These are phyloP conservation scores for Gymnopus androsaceus DNA, from an alignment of 1,284 basidiomycete genomes.

Conservation along the genomic window DNA sequence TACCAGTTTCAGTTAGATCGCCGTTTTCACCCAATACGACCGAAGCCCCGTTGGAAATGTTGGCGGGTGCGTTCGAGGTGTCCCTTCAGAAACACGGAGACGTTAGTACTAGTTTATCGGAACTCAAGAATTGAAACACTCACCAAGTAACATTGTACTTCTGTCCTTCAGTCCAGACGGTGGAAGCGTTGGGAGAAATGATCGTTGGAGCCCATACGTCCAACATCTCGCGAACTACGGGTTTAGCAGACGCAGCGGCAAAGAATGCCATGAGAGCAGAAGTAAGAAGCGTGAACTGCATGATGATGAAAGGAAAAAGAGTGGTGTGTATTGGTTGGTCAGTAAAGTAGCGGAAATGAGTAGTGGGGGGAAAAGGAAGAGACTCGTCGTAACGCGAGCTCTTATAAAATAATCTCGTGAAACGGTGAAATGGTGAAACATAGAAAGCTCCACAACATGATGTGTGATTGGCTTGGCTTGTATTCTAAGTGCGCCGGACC, in stretches of 20 bases:
- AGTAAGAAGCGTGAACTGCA: slow-evolving; percentile 9
- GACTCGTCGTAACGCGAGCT: too few relatives aligned
- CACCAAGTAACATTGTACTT: slow-evolving; percentile 16
- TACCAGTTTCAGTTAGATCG: neutral
- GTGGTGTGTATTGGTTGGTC: neutral
- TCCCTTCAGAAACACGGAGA: neutral
- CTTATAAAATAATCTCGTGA: too few relatives aligned
- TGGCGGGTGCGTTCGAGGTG: slow-evolving; percentile 10
- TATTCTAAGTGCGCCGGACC: too few relatives aligned
- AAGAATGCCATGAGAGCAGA: neutral
- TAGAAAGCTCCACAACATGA: slow-evolving; percentile 1
- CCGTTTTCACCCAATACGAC: slow-evolving; percentile 1
- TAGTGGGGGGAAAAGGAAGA: neutral
- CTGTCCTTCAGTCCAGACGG: slow-evolving; percentile 11
- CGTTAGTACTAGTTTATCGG: neutral
- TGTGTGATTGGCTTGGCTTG: too few relatives aligned
- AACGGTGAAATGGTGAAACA: neutral
- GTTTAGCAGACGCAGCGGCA: neutral
- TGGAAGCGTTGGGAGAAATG: slow-evolving; percentile 10
- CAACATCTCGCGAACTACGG: neutral
- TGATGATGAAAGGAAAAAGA: neutral
- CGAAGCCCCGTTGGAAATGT: slow-evolving; percentile 14
- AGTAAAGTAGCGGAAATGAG: neutral
- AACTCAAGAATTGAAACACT: neutral
- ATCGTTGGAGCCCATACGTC: slow-evolving; percentile 16